Conservation (phyloP, 352 stramenopile species). For the Phytophthora hibernalis region DNA sequence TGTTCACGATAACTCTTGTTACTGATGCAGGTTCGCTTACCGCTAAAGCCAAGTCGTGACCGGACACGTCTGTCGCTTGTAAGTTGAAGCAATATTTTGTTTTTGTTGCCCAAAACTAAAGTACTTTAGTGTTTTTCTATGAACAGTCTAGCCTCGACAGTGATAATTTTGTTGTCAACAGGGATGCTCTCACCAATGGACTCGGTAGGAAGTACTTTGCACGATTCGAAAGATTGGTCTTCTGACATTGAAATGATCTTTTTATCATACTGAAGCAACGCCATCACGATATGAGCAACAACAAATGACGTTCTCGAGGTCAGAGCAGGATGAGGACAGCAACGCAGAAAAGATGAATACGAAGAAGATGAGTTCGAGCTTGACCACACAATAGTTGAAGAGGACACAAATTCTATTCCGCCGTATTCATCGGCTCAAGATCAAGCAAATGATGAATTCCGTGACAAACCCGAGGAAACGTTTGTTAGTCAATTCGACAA, state of each 20-base stretch:
- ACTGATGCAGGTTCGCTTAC: conserved; percentile 51
- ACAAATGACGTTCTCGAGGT: conserved; percentile 27
- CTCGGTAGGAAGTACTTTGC: conserved; percentile 32
- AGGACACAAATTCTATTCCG: conserved; percentile 1
- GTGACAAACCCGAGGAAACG: conserved; percentile 10
- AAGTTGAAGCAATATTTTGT: not conserved
- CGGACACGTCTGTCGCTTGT: conserved; percentile 61
- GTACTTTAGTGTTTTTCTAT: not conserved
- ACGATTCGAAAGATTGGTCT: not conserved
- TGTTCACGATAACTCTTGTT: not conserved
- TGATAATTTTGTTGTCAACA: conserved; percentile 78
- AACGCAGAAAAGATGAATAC: conserved; percentile 51
- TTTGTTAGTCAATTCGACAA: conserved; percentile 49
- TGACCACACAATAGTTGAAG: conserved; percentile 52
- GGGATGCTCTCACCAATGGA: conserved; percentile 59
- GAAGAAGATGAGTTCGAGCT: conserved; percentile 72
- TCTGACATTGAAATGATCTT: not conserved
- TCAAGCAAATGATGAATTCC: not conserved
- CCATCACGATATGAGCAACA: conserved; percentile 51
- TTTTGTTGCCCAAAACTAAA: not conserved
- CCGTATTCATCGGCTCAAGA: conserved; percentile 12
- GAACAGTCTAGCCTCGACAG: conserved; percentile 76
- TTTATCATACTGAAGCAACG: conserved; percentile 22
- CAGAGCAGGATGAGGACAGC: conserved; percentile 31
- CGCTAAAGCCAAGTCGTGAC: conserved; percentile 52